These are phyloP conservation scores for Russula vinacea DNA, from an alignment of 768 basidiomycete species.

Conservation along the genomic window DNA sequence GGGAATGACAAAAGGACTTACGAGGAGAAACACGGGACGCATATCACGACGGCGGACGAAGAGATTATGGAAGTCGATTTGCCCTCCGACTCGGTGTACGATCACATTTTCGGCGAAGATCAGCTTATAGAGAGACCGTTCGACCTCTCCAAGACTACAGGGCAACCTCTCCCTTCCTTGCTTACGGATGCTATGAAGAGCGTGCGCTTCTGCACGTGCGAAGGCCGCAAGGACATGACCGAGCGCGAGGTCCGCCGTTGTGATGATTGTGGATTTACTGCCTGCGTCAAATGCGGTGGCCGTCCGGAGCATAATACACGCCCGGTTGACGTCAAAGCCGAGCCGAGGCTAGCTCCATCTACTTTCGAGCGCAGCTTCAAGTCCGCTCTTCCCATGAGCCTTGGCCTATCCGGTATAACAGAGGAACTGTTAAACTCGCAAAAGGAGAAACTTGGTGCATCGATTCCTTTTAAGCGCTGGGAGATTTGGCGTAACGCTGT, in stretches of 20 bases:
- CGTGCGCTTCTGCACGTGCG: slow-evolving; percentile 83
- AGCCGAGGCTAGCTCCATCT: slow-evolving; percentile 66
- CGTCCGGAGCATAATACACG: slow-evolving; percentile 82
- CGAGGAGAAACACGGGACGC: slow-evolving; percentile 54
- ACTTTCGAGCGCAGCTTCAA: slow-evolving; percentile 77
- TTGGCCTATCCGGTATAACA: slow-evolving; percentile 54
- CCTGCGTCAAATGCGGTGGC: slow-evolving; percentile 84
- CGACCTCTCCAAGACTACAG: slow-evolving; percentile 57
- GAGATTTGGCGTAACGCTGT: slow-evolving; percentile 65
- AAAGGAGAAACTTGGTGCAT: slow-evolving; percentile 39
- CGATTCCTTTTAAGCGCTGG: slow-evolving; percentile 61
- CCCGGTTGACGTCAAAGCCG: slow-evolving; percentile 48
- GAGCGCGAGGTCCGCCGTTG: slow-evolving; percentile 64
- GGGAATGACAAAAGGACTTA: slow-evolving; percentile 67
- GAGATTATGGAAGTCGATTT: slow-evolving; percentile 53
- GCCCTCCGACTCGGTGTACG: slow-evolving; percentile 39
- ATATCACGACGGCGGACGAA: slow-evolving; percentile 34
- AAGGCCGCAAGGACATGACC: slow-evolving; percentile 80
- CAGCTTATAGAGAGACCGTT: slow-evolving; percentile 59
- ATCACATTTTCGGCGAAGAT: slow-evolving; percentile 70
- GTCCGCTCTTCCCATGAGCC: slow-evolving; percentile 81
- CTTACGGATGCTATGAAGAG: slow-evolving; percentile 65
- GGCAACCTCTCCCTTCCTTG: slow-evolving; percentile 49
- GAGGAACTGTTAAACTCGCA: slow-evolving; percentile 51
- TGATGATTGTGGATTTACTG: slow-evolving; percentile 69